Evolutionary conservation across 352 stramenopile species (phyloP), one percentile per base, ranked within the genome.

Genomic region (Detonula confervacea): DNA sequence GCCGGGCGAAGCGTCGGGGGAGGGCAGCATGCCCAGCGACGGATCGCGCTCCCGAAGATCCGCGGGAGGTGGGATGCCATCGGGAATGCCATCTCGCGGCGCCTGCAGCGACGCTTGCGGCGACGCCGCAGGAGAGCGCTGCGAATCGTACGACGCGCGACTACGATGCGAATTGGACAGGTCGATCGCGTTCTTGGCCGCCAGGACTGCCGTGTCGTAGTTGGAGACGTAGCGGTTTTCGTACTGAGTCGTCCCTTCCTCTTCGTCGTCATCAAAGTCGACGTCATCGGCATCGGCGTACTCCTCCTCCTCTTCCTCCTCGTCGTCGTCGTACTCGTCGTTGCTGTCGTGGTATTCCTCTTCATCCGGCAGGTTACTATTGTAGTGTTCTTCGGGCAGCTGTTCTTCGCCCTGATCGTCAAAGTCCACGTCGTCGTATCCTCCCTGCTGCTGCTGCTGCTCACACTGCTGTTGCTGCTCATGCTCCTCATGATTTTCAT

Each of bases 161-260:
- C 14, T 55, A 35, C 14, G 29, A 29, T 24, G 20, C 8, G 51
- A 22, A 64, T 87, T 87, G 0, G 73, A 83, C 30, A 68, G 35
- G 46, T 80, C 67, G 35, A 87, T 87, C 7, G 73, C 80, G 47
- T 80, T 63, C 64, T 80, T 80, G 8, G 80, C 80, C 11, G 80
- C 80, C 73, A 87, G 37, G 12, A 87, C 80, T 24, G 80, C 80
- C 6, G 80, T 81, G 42, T 87, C 35, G 59, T 87, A 87, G 52
- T 71, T 69, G n/a, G 70, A 60, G 54, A 83, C 51, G 29, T 56
- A 33, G 14, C 24, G 22, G 8, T 33, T 4, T 5, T 66, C 57
- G n/a, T 67, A 14, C 1, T 47, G 22, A 29, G 2, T 44, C 9
- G 44, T 1, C 22, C 8, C 16, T 55, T 73, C 51, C 2, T 64